Conservation (phyloP, 1,139 yeast genomes). For the Protomyces arabidopsidicola region DNA sequence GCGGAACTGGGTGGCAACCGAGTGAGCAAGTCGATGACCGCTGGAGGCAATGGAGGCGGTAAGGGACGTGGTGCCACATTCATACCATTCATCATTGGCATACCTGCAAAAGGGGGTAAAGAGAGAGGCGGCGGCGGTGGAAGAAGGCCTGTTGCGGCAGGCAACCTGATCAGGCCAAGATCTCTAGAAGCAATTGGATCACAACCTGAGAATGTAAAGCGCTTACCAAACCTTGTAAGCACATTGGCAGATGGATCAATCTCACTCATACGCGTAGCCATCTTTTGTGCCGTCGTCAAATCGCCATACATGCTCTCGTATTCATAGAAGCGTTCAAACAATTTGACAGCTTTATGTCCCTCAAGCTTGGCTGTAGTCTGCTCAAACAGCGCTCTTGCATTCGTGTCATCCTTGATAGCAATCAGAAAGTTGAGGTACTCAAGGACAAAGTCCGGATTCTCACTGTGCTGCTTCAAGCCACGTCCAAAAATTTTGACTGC, state of each 20-base stretch:
- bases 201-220: conserved; percentile 18
- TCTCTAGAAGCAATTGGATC: conserved; percentile 27
- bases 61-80: neutral
- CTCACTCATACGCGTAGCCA: conserved; percentile 63
- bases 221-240: conserved; percentile 26
- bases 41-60: conserved; percentile 28
- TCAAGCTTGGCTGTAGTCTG: conserved; percentile 49
- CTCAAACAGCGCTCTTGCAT: conserved; percentile 79
- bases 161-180: conserved; percentile 3
- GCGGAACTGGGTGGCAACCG: conserved; percentile 38
- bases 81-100: neutral
- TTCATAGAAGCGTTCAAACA: conserved; percentile 49
- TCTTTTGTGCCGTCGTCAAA: conserved; percentile 57
- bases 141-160: neutral
- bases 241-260: conserved; percentile 52
- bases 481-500: conserved; percentile 72
- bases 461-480: conserved; percentile 60
- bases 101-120: neutral
- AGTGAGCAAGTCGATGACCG: conserved; percentile 35
- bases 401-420: conserved; percentile 67
- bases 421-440: conserved; percentile 72
- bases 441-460: conserved; percentile 55
- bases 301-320: conserved; percentile 62
- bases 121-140: conserved; percentile 5
- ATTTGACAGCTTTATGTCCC: conserved; percentile 41